Conservation (phyloP, 306 rosid species). For the Castanea sativa region DNA sequence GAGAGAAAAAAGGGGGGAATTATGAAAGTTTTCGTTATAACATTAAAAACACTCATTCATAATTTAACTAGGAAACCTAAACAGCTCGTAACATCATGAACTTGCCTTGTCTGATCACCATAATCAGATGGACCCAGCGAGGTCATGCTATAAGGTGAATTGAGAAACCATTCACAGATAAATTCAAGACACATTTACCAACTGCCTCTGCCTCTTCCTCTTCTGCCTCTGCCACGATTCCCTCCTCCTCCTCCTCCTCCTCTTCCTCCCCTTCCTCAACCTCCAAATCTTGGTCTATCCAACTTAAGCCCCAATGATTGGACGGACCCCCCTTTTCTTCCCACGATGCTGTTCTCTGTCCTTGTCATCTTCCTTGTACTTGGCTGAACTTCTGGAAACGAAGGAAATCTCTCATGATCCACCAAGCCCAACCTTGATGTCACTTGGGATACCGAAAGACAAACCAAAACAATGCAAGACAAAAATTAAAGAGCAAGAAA, state of each 20-base stretch:
- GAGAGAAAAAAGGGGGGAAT: not conserved
- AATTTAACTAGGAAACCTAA: not conserved
- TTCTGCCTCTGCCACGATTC: constrained; percentile 8
- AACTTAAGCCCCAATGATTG: constrained; percentile 62
- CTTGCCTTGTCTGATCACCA: not conserved
- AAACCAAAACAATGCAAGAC: no score
- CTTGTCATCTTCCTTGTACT: constrained; percentile 60
- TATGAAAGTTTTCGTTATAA: not conserved
- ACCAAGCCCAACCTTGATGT: constrained; percentile 76
- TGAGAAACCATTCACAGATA: not conserved
- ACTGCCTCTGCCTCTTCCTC: constrained; percentile 15
- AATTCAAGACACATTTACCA: not conserved
- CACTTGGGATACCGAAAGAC: constrained; percentile 37
- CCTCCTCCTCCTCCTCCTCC: constrained; percentile 26
- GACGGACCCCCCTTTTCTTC: constrained; percentile 65
- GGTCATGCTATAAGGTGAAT: not conserved
- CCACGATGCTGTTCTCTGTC: constrained; percentile 34
- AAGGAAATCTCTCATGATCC: constrained; percentile 90
- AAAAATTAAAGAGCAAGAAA: no score
- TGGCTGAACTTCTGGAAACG: constrained; percentile 62
- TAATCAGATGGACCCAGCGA: not conserved
- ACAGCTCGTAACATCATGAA: not conserved
- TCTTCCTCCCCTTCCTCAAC: constrained; percentile 33
- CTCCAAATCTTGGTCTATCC: constrained; percentile 29
- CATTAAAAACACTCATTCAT: not conserved